These are phyloP conservation scores for Wickerhamiella sorbophila DNA, from an alignment of 805 yeast species.

Conservation along the genomic window DNA sequence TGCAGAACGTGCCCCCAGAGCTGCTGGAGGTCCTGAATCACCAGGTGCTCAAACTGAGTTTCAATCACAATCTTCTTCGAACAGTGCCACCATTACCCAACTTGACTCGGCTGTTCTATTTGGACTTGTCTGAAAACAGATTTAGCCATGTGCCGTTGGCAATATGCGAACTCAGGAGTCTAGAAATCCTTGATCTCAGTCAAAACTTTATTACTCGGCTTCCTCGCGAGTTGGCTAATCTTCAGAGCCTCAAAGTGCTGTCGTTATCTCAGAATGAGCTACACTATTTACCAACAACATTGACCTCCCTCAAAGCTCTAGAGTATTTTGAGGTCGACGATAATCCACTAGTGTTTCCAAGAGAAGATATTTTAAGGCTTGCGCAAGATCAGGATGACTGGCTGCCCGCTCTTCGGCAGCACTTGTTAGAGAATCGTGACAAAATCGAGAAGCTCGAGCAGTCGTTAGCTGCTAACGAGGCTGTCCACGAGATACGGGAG, in stretches of 20 bases:
- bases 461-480: not conserved
- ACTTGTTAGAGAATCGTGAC: conserved; percentile 19
- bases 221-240: conserved; percentile 30
- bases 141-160: conserved; percentile 39
- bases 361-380: conserved; percentile 1
- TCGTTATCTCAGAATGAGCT: conserved; percentile 47
- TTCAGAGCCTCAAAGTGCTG: conserved; percentile 35
- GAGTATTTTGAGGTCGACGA: conserved; percentile 45
- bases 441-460: conserved; percentile 4
- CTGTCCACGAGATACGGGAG: not conserved
- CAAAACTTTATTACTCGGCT: conserved; percentile 37
- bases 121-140: conserved; percentile 52
- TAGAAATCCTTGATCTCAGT: conserved; percentile 57
- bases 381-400: conserved; percentile 32
- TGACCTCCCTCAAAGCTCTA: conserved; percentile 39
- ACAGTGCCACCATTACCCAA: conserved; percentile 33
- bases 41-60: conserved; percentile 29
- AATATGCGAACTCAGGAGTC: conserved; percentile 24
- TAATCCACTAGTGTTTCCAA: conserved; percentile 39
- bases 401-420: conserved; percentile 30
- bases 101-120: conserved; percentile 36
- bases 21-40: conserved; percentile 5
- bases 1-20: conserved; percentile 4
- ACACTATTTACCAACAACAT: conserved; percentile 37
- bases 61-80: conserved; percentile 37